A percentile compares a stretch with the other conserved stretches of the same genome.
These are phyloP conservation scores for Thelonectria rubi DNA, from an alignment of 2,329 filamentous ascomycete genomes.

Conservation along the genomic window DNA sequence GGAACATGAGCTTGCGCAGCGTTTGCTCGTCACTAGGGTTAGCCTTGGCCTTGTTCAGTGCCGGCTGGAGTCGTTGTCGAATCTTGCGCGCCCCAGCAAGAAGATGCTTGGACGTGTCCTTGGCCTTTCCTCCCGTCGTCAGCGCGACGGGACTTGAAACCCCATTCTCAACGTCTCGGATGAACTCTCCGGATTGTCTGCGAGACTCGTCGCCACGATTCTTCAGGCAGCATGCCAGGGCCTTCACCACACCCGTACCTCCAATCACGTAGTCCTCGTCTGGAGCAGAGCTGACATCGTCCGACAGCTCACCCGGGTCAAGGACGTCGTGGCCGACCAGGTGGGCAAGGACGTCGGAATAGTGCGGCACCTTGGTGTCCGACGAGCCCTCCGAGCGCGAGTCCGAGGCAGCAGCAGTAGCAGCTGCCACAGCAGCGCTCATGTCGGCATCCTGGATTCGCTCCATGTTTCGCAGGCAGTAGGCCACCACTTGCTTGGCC, in stretches of 20 bases:
- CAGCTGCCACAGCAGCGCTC: constrained; percentile 55
- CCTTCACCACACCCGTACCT: constrained; percentile 94
- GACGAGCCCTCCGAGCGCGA: constrained; percentile 42
- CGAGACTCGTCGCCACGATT: constrained; percentile 74
- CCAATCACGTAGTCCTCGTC: constrained; percentile 97
- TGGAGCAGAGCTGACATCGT: constrained; percentile 74
- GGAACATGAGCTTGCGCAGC: constrained; percentile 84
- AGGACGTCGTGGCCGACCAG: constrained; percentile 77
- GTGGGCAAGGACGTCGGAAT: constrained; percentile 84
- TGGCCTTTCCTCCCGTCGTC: constrained; percentile 69
- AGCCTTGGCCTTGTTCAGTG: constrained; percentile 77
- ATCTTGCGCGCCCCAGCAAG: constrained; percentile 91
- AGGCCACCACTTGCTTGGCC: constrained; percentile 93
- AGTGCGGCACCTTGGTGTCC: constrained; percentile 53
- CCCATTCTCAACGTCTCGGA: constrained; percentile 62
- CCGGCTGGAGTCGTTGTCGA: constrained; percentile 81
- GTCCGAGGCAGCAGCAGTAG: constrained; percentile 54
- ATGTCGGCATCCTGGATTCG: constrained; percentile 74
- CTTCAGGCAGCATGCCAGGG: constrained; percentile 87
- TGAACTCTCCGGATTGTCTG: constrained; percentile 61
- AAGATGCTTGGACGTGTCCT: constrained; percentile 92
- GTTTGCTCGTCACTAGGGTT: constrained; percentile 76
- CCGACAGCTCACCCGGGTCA: constrained; percentile 59
- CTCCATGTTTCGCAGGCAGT: constrained; percentile 92
- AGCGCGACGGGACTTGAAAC: constrained; percentile 56